phyloP scores from a whole-genome alignment of 768 basidiomycete genomes.

The Rossbeevera mucosa region DNA sequence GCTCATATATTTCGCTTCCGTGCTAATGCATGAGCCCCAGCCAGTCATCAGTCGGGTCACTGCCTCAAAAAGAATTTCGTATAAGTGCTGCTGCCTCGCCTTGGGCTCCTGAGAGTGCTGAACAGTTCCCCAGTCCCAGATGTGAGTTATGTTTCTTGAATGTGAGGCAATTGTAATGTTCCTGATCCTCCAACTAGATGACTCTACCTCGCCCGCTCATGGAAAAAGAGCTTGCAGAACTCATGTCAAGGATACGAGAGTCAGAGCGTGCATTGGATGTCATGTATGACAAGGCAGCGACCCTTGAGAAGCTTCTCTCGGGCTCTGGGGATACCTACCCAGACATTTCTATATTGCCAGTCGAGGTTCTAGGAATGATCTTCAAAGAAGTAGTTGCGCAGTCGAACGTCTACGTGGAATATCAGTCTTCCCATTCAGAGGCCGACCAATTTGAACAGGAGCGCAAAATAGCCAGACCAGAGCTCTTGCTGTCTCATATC shows the following conservation, averaged over 20 bases:
- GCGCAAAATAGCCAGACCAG: slow-evolving; percentile 17
- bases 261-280: slow-evolving; percentile 15
- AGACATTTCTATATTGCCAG: slow-evolving; percentile 21
- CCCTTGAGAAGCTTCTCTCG: slow-evolving; percentile 8
- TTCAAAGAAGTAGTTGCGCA: slow-evolving; percentile 17
- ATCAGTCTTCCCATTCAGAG: slow-evolving; percentile 1
- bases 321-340: background rate
- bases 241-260: slow-evolving; percentile 20
- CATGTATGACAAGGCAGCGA: slow-evolving; percentile 19
- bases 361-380: slow-evolving; percentile 26
- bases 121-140: background rate
- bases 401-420: slow-evolving; percentile 1
- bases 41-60: background rate
- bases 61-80: slow-evolving; percentile 2
- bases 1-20: slow-evolving; percentile 9
- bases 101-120: background rate
- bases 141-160: slow-evolving; percentile 10
- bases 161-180: background rate
- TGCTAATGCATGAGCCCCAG: background rate
- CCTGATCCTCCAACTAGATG: slow-evolving; percentile 3
- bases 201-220: slow-evolving; percentile 3
- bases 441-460: slow-evolving; percentile 3
- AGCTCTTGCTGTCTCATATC: slow-evolving; percentile 38
- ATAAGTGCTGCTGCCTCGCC: slow-evolving; percentile 12
- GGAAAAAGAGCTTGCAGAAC: slow-evolving; percentile 14